Base-by-base conservation (phyloP, 2,329 filamentous ascomycete species). In the Ophiostoma quercus region DNA sequence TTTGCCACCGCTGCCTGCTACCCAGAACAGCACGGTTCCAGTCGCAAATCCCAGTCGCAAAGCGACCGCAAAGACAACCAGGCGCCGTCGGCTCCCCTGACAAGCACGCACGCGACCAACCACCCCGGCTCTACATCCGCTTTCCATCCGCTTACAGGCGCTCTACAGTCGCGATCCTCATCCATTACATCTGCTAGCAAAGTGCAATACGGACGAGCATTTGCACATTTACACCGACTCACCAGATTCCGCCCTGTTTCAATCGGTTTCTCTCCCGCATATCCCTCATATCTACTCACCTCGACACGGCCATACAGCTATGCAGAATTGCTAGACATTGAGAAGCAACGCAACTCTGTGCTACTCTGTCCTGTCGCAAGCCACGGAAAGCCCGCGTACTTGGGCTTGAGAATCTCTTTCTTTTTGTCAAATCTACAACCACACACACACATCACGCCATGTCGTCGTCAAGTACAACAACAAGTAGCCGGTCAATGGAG, bases 401-500 rank as follows among this genome's bases (percentile, higher is more conserved):
- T 25, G 51, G 51, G 25, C 34, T 34, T 34, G 32, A 34, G 34
- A 34, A 6, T 34, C 34, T 34, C 34, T 34, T 34, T 34, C 34
- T 34, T 34, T 34, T 34, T 34, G 34, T 34, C 34, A 5, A 34
- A 34, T 34, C 34, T 8, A 34, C 11, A 25, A 43, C 66, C 14
- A 32, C 67, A 43, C 54, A 25, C 41, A 34, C 19, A 57, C 32
- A 69, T 34, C 51, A 63, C 47, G 63, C 68, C 72, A 73, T 73
- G 71, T 67, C 72, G 71, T 67, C 72, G 47, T 71, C 71, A 62
- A 69, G 68, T 43, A 68, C 70, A 66, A 70, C 70, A 22, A 66
- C 65, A 67, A 79, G 75, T 72, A 81, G 77, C 76, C 86, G 86
- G 75, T 81, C 86, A 68, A 90, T 89, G 87, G 85, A 93, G 82